phyloP scores from a whole-genome alignment of 164 flowering plant genomes.

The Umbellularia californica region DNA sequence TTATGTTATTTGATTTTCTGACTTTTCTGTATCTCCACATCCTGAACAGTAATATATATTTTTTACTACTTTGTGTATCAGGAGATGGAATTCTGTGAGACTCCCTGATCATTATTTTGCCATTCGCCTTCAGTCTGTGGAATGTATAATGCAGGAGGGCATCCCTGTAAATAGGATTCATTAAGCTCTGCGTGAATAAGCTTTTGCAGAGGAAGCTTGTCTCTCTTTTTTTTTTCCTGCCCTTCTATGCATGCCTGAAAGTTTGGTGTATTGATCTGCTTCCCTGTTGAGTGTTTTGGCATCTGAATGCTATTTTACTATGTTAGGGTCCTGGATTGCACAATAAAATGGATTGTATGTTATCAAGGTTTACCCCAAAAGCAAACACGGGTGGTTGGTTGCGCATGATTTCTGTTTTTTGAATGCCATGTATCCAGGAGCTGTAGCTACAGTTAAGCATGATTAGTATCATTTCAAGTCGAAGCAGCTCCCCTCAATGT shows the following conservation, averaged over 20 bases:
- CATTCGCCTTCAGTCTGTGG: background rate
- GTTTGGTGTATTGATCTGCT: background rate
- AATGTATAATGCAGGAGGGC: background rate
- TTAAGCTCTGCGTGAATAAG: background rate
- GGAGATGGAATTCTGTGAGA: background rate
- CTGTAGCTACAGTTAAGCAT: too few species aligned
- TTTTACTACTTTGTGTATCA: background rate
- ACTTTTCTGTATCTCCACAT: too few species aligned
- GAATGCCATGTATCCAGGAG: too few species aligned
- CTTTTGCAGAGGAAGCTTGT: background rate
- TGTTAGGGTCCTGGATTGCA: background rate
- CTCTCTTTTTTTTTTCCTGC: too few species aligned
- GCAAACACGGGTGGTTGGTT: background rate
- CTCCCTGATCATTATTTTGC: background rate
- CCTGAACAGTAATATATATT: too few species aligned
- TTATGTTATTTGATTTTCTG: too few species aligned
- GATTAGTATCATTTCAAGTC: too few species aligned
- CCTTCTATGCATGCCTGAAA: background rate
- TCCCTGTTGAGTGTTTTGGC: background rate
- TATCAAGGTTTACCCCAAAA: background rate
- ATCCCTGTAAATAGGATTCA: background rate
- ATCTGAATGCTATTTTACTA: background rate
- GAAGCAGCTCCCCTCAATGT: too few species aligned
- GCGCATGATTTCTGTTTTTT: background rate
- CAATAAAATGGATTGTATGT: background rate